Evolutionary conservation across 768 basidiomycete genomes (phyloP), one percentile per base, ranked within the genome.

Genomic region (Amanita fuliginea): DNA sequence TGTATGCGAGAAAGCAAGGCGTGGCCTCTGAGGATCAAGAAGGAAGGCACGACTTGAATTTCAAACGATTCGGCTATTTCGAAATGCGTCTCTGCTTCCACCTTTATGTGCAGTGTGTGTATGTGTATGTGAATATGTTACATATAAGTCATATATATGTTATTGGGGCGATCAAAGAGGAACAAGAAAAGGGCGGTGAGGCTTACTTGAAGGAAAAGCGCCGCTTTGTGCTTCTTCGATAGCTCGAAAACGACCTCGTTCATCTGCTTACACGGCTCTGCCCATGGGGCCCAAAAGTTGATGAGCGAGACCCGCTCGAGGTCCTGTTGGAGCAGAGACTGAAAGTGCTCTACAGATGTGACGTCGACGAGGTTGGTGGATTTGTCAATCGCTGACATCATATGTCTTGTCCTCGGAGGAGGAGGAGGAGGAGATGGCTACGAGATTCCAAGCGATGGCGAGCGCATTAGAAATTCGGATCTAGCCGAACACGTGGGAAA

Each of bases 211-310:
- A 98, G 70, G 52, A 90, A 85, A 19, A 97, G 70, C 1, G 86
- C 64, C 2, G 68, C 56, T 0, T 79, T 70, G 59, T 90, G 76
- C 61, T 86, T 85, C 54, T 74, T 78, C 1, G 92, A 78, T 40
- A 95, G 72, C 58, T 87, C 85, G 7, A 59, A 52, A 14, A 86
- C 77, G 4, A 93, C 78, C 39, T 80, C 71, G 67, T 92, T 93
- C 85, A 96, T 95, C 57, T 83, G 76, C 57, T 75, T 74, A 72
- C 94, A 98, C 35, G 93, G 92, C 53, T 79, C 86, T 0, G 92
- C 96, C 90, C 91, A 86, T 65, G 79, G 71, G 37, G 94, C 89
- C 86, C 92, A 94, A 64, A 97, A 99, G 67, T 87, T 90, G 60
- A 96, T 80, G 33, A 95, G 71, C 3, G 93, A 93, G 19, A 95